Conservation (phyloP, 352 stramenopile species). For the Peronospora destructor region DNA sequence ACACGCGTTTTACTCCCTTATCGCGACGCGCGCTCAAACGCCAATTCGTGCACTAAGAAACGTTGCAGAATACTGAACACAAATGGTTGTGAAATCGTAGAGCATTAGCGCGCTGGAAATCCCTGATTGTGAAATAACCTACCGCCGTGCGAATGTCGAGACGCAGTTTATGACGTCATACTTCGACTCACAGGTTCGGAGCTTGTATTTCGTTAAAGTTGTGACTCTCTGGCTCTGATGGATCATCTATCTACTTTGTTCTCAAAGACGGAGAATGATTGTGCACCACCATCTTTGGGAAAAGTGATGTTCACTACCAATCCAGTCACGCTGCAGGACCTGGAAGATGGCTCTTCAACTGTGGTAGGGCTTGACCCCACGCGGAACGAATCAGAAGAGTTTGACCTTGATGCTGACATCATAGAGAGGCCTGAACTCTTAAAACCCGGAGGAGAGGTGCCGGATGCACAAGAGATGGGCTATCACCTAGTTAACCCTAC, state of each 20-base stretch:
- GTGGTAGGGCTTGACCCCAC: slow-evolving; percentile 11
- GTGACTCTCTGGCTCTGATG: slow-evolving; percentile 5
- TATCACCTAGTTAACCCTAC: slow-evolving; percentile 66
- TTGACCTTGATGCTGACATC: slow-evolving; percentile 17
- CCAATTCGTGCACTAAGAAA: slow-evolving; percentile 6
- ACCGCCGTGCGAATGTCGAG: slow-evolving; percentile 48
- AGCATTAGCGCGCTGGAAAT: slow-evolving; percentile 40
- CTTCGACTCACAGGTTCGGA: slow-evolving; percentile 51
- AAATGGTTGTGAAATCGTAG: slow-evolving; percentile 23
- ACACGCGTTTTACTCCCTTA: background rate
- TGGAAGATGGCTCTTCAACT: slow-evolving; percentile 26
- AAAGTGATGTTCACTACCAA: slow-evolving; percentile 35
- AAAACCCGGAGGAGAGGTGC: slow-evolving; percentile 42
- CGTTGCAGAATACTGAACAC: slow-evolving; percentile 12
- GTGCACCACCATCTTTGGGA: slow-evolving; percentile 13
- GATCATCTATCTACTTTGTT: background rate
- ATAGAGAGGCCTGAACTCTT: background rate
- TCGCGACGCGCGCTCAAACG: too few species aligned
- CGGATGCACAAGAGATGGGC: slow-evolving; percentile 35
- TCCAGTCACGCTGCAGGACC: slow-evolving; percentile 32
- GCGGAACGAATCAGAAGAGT: slow-evolving; percentile 24
- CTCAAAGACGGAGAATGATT: slow-evolving; percentile 29
- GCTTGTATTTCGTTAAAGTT: slow-evolving; percentile 1
- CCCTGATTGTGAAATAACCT: slow-evolving; percentile 49
- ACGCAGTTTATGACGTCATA: slow-evolving; percentile 49